Conservation (phyloP, 495 filamentous ascomycete species). For the Penicillium soppii region DNA sequence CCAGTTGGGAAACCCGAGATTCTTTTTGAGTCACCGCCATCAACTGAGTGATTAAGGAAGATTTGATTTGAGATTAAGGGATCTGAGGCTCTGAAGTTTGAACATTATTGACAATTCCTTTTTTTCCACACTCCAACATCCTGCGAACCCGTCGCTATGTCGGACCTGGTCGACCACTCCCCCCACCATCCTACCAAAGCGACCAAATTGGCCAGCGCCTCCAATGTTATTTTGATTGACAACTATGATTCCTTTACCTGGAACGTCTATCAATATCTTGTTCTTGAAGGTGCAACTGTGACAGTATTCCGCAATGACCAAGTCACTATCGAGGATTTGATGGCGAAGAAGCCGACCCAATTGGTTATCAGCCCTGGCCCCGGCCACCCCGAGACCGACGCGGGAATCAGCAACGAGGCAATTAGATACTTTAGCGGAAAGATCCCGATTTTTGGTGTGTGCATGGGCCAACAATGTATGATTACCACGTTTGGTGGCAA, state of each 20-base stretch:
- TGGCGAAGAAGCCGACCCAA: conserved; percentile 82
- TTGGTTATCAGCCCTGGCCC: conserved; percentile 93
- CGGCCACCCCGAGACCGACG: conserved; percentile 85
- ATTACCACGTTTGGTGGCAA: conserved; percentile 87
- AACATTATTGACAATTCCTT: conserved; percentile 9
- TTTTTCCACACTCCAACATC: not conserved
- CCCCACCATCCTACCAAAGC: conserved; percentile 74
- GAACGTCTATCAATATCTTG: conserved; percentile 98
- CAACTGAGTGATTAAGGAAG: not conserved
- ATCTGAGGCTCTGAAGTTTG: conserved; percentile 1
- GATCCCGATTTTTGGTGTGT: conserved; percentile 94
- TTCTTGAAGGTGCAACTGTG: conserved; percentile 87
- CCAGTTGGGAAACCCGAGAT: not conserved
- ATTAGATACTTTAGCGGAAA: conserved; percentile 93
- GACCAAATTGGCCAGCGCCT: conserved; percentile 67
- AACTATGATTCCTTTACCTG: conserved; percentile 99
- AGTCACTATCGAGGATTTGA: conserved; percentile 78
- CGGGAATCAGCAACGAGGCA: conserved; percentile 87
- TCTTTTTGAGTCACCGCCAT: conserved; percentile 18
- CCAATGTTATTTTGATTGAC: conserved; percentile 93
- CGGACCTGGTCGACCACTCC: conserved; percentile 77
- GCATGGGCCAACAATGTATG: conserved; percentile 99
- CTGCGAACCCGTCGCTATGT: conserved; percentile 12
- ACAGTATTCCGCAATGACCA: conserved; percentile 91
- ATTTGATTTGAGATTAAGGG: not conserved